A percentile compares a stretch with the other conserved stretches of the same genome.
Evolutionary conservation across 2,329 filamentous ascomycete genomes (phyloP).

Genomic region (Trichoderma sp.): DNA sequence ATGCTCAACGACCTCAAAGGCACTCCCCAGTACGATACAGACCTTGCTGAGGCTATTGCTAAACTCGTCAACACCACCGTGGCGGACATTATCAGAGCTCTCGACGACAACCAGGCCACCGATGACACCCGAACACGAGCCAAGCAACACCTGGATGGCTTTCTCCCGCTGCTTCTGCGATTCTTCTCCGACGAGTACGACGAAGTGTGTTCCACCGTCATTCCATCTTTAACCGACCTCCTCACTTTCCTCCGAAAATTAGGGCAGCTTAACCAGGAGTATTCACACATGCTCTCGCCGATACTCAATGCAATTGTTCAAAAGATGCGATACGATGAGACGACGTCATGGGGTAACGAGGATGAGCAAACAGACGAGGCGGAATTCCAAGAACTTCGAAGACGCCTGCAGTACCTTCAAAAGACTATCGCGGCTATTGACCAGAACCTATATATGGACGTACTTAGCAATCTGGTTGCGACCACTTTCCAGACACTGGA

Average conservation of each 20-base stretch:
- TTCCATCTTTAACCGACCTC: conserved; percentile 89
- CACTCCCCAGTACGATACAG: conserved; percentile 88
- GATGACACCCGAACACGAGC: conserved; percentile 72
- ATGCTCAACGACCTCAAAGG: conserved; percentile 77
- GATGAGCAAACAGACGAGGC: conserved; percentile 96
- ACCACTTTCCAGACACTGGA: conserved; percentile 83
- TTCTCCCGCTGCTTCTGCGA: conserved; percentile 83
- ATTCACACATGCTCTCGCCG: conserved; percentile 80
- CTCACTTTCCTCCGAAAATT: conserved; percentile 88
- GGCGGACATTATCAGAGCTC: conserved; percentile 81
- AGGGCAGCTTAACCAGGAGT: conserved; percentile 71
- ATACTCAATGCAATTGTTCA: conserved; percentile 89
- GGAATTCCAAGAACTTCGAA: conserved; percentile 93
- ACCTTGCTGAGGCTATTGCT: conserved; percentile 91
- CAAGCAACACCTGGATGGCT: conserved; percentile 79
- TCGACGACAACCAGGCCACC: conserved; percentile 69
- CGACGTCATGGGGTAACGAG: conserved; percentile 88
- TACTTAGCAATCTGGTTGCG: conserved; percentile 84
- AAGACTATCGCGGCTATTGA: conserved; percentile 91
- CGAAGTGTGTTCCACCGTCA: conserved; percentile 94
- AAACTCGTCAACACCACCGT: conserved; percentile 93
- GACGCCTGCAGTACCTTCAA: conserved; percentile 85
- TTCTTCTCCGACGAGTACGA: conserved; percentile 99
- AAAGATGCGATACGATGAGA: conserved; percentile 98
- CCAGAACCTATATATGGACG: conserved; percentile 84